These are phyloP conservation scores for Trametes cinnabarina DNA, from an alignment of 768 basidiomycete genomes.

Conservation along the genomic window DNA sequence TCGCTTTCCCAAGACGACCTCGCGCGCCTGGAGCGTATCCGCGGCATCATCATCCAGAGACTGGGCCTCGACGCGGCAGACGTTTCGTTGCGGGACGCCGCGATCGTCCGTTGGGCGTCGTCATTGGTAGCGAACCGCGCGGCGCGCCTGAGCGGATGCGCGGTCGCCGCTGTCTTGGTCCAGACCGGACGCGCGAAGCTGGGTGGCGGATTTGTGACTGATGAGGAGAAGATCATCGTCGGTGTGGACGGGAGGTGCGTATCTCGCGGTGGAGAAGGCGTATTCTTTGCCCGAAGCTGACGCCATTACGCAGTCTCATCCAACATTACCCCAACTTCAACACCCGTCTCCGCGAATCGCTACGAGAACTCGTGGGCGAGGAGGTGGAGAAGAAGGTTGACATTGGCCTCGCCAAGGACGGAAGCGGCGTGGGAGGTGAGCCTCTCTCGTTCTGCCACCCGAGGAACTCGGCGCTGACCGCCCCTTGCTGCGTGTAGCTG, in stretches of 20 bases:
- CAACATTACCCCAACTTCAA: slow-evolving; percentile 92
- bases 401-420: slow-evolving; percentile 95
- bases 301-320: slow-evolving; percentile 57
- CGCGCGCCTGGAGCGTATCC: slow-evolving; percentile 51
- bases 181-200: slow-evolving; percentile 74
- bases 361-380: slow-evolving; percentile 73
- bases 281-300: background rate
- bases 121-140: slow-evolving; percentile 79
- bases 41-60: slow-evolving; percentile 56
- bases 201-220: slow-evolving; percentile 31
- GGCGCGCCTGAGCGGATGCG: slow-evolving; percentile 79
- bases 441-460: background rate
- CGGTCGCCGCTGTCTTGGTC: slow-evolving; percentile 79
- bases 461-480: background rate
- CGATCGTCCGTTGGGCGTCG: slow-evolving; percentile 82
- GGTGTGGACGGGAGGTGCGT: slow-evolving; percentile 91
- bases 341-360: slow-evolving; percentile 65
- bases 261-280: background rate
- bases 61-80: slow-evolving; percentile 58
- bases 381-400: slow-evolving; percentile 77
- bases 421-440: slow-evolving; percentile 95
- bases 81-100: slow-evolving; percentile 44
- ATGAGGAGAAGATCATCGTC: slow-evolving; percentile 57
- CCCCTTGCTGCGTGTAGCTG: slow-evolving; percentile 49
- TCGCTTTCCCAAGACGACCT: slow-evolving; percentile 20